A percentile compares a stretch with the other conserved stretches of the same genome.
Evolutionary conservation across 1,139 yeast species (phyloP).

Genomic region (Yamadazyma sp.): DNA sequence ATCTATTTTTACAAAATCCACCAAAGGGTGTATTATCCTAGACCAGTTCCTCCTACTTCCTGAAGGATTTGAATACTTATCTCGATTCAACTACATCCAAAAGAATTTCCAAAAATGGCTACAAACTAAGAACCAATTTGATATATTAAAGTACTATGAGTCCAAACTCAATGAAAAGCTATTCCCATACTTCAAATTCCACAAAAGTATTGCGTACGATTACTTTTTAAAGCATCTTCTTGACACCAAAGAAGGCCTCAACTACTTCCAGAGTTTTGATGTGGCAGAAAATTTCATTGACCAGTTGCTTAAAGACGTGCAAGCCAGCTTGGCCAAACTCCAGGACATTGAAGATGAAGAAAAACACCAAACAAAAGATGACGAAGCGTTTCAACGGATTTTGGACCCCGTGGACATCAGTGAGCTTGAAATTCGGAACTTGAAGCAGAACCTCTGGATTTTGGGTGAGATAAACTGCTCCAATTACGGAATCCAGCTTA

Average conservation of each 20-base stretch:
- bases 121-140: conserved; percentile 12
- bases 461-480: conserved; percentile 80
- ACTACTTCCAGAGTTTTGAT: conserved; percentile 28
- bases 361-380: conserved; percentile 8
- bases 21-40: conserved; percentile 29
- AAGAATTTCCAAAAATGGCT: conserved; percentile 32
- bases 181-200: conserved; percentile 26
- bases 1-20: conserved; percentile 22
- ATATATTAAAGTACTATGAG: conserved; percentile 15
- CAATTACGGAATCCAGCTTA: conserved; percentile 58
- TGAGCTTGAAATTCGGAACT: conserved; percentile 35
- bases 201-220: conserved; percentile 13
- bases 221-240: conserved; percentile 74
- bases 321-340: conserved; percentile 17
- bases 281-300: conserved; percentile 27
- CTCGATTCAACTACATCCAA: conserved; percentile 33
- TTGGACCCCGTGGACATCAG: neutral
- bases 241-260: conserved; percentile 77
- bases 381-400: neutral
- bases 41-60: conserved; percentile 30
- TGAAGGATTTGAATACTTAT: conserved; percentile 37
- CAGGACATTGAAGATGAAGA: conserved; percentile 4
- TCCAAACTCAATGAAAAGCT: conserved; percentile 15
- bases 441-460: conserved; percentile 85
- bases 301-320: conserved; percentile 24